Evolutionary conservation across 805 yeast species (phyloP).

Genomic region (Pichia membranifaciens): DNA sequence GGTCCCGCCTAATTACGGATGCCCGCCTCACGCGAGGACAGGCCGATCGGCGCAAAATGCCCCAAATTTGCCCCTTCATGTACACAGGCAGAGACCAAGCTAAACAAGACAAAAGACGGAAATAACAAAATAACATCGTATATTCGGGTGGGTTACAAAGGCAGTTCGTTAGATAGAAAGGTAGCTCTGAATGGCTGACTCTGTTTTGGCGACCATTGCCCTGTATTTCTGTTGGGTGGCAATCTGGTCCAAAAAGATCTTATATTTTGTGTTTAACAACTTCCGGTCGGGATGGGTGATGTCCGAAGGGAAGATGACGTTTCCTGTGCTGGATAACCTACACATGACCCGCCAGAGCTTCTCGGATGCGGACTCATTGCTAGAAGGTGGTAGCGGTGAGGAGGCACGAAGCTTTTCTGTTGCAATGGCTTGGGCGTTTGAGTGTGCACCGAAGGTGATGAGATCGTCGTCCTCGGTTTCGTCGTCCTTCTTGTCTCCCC

Average conservation of each 20-base stretch:
- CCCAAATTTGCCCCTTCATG: no score
- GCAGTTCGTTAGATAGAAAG: conserved; percentile 9
- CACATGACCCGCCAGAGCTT: conserved; percentile 85
- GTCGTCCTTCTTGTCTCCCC: not conserved
- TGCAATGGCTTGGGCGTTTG: conserved; percentile 47
- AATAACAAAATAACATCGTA: not conserved
- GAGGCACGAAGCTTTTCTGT: conserved; percentile 24
- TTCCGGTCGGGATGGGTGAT: conserved; percentile 56
- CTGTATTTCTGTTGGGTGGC: conserved; percentile 75
- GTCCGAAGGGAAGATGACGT: conserved; percentile 64
- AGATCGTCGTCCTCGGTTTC: conserved; percentile 24
- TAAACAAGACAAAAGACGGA: no score
- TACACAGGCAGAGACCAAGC: no score
- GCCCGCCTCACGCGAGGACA: no score
- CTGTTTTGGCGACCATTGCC: conserved; percentile 50
- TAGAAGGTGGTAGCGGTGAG: not conserved
- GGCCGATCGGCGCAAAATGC: no score
- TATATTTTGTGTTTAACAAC: conserved; percentile 73
- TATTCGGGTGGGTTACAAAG: not conserved
- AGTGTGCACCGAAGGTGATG: conserved; percentile 57
- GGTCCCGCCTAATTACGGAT: no score
- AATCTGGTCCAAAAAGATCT: conserved; percentile 84
- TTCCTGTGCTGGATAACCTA: conserved; percentile 76
- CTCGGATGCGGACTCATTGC: conserved; percentile 40
- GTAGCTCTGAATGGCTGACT: conserved; percentile 25